Evolutionary conservation across 495 filamentous ascomycete species (phyloP).

Genomic region (Hypoxylon perforatum): DNA sequence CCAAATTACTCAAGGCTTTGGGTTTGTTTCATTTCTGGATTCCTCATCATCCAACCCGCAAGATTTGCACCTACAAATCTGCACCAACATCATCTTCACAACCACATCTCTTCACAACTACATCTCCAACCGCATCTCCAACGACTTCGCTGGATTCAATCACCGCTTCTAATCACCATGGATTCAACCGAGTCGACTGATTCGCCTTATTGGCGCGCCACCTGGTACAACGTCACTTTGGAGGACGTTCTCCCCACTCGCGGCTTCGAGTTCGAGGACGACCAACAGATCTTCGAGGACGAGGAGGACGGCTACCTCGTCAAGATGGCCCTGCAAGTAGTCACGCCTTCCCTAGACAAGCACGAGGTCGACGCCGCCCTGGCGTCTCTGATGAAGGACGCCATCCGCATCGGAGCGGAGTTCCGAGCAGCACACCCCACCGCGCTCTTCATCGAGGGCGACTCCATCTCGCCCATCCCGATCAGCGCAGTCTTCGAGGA

Average conservation of each 20-base stretch:
- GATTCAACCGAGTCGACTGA: not conserved
- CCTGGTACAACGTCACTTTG: not conserved
- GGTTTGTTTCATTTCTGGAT: no score
- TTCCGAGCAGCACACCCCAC: not conserved
- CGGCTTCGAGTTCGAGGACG: constrained; percentile 16
- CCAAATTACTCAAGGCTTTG: no score
- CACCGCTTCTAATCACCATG: constrained; percentile 1
- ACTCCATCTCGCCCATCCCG: not conserved
- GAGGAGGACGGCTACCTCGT: not conserved
- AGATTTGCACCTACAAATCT: no score
- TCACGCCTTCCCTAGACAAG: not conserved
- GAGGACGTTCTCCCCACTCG: constrained; percentile 14
- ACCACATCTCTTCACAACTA: no score
- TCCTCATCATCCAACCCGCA: no score
- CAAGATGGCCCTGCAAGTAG: constrained; percentile 4
- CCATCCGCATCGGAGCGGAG: not conserved
- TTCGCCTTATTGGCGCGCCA: not conserved
- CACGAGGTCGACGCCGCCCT: constrained; percentile 7
- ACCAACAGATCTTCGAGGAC: constrained; percentile 6
- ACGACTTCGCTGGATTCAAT: no score
- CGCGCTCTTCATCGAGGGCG: not conserved
- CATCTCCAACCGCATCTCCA: no score
- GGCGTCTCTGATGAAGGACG: constrained; percentile 9
- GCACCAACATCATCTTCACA: no score
- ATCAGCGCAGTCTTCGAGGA: not conserved